These are phyloP conservation scores for Globisporangium nodosum DNA, from an alignment of 352 stramenopile genomes.

Conservation along the genomic window DNA sequence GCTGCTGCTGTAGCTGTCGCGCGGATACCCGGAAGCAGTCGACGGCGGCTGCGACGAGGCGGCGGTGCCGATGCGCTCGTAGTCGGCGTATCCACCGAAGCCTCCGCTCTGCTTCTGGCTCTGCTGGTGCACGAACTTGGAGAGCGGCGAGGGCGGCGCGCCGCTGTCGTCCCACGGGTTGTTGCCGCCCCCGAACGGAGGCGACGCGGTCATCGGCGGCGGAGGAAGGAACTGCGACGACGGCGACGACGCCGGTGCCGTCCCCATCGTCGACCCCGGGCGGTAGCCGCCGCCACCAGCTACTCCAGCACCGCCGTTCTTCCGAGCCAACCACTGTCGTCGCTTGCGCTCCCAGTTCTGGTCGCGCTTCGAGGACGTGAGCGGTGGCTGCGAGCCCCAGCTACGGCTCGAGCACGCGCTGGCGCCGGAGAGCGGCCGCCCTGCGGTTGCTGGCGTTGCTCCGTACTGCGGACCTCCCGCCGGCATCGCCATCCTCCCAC, in stretches of 20 bases:
- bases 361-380: constrained; percentile 73
- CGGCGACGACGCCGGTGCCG: neutral
- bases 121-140: constrained; percentile 73
- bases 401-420: constrained; percentile 11
- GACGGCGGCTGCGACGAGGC: constrained; percentile 8
- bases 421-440: constrained; percentile 7
- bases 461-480: constrained; percentile 3
- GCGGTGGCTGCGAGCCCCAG: constrained; percentile 43
- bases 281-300: neutral
- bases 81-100: constrained; percentile 13
- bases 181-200: constrained; percentile 9
- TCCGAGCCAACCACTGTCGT: constrained; percentile 56
- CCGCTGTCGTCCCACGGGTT: constrained; percentile 7
- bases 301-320: constrained; percentile 24
- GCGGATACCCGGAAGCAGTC: neutral
- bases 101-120: constrained; percentile 10
- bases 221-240: neutral
- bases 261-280: neutral
- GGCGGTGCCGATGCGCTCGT: constrained; percentile 17
- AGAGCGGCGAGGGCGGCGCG: constrained; percentile 50
- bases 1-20: neutral
- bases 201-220: neutral
- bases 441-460: neutral
- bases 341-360: constrained; percentile 83
- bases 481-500: neutral